Evolutionary conservation across 768 basidiomycete genomes (phyloP).

Genomic region (Antrodiella citrinella): DNA sequence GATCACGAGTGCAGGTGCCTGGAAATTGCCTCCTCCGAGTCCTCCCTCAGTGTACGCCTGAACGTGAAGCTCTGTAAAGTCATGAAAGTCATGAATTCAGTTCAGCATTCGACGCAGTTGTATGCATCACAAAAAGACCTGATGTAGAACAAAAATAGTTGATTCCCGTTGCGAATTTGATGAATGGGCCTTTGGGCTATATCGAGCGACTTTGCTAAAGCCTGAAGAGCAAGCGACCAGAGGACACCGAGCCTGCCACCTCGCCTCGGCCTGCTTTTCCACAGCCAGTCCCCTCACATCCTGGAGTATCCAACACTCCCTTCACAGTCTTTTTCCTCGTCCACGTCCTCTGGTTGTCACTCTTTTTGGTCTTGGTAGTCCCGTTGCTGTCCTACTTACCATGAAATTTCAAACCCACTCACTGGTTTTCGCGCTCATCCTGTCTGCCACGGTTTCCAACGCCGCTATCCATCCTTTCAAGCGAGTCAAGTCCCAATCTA

Average conservation of each 20-base stretch:
- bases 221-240: too few relatives aligned
- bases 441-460: conserved; percentile 31
- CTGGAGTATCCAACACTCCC: conserved; percentile 4
- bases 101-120: too few relatives aligned
- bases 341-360: not conserved
- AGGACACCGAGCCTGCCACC: not conserved
- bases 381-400: too few relatives aligned
- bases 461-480: conserved; percentile 39
- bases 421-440: conserved; percentile 29
- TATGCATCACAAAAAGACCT: too few relatives aligned
- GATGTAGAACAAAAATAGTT: too few relatives aligned
- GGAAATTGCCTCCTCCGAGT: not conserved
- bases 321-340: not conserved
- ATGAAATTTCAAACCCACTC: conserved; percentile 5
- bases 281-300: not conserved
- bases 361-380: too few relatives aligned
- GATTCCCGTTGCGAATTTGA: too few relatives aligned
- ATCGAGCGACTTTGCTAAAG: not conserved
- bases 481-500: conserved; percentile 12
- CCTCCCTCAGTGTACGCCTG: too few relatives aligned
- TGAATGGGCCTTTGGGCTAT: not conserved
- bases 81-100: too few relatives aligned
- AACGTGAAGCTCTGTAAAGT: too few relatives aligned
- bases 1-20: not conserved
- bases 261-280: not conserved